Conservation (phyloP, 202 grass and related monocot species). For the Digitaria exilis region DNA sequence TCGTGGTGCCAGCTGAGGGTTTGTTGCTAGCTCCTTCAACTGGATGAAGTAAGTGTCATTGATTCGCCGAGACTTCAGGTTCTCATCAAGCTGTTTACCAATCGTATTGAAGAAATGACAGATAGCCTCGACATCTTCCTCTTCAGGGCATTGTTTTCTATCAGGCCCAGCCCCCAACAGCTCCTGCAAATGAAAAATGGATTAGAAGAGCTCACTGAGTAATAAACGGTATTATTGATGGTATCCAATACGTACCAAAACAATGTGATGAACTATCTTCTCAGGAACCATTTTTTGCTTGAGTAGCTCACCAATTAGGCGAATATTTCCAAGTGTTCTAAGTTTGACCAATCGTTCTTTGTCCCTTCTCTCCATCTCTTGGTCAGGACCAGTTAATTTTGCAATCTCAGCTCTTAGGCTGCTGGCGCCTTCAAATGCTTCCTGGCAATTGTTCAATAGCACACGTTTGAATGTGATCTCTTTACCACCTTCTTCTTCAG, state of each 20-base stretch:
- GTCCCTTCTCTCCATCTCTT: conserved; percentile 73
- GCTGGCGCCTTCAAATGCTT: conserved; percentile 81
- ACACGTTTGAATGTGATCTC: conserved; percentile 81
- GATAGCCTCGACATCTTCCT: conserved; percentile 81
- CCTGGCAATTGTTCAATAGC: conserved; percentile 82
- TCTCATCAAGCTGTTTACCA: conserved; percentile 79
- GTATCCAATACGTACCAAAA: conserved; percentile 60
- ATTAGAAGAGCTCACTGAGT: conserved; percentile 25
- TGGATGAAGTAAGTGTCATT: conserved; percentile 81
- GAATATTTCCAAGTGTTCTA: conserved; percentile 92
- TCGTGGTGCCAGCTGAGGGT: conserved; percentile 62
- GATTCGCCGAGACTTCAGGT: conserved; percentile 61
- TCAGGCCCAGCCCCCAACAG: conserved; percentile 71
- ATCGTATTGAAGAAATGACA: conserved; percentile 86
- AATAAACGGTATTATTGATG: not conserved
- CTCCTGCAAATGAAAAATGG: conserved; percentile 49
- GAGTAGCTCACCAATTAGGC: conserved; percentile 96
- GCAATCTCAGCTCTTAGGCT: conserved; percentile 57
- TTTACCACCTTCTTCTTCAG: conserved; percentile 77
- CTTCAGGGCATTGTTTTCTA: conserved; percentile 72
- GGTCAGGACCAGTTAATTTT: conserved; percentile 68
- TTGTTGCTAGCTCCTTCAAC: conserved; percentile 60
- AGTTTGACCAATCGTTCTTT: conserved; percentile 73
- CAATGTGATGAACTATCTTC: conserved; percentile 99
- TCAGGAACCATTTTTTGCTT: conserved; percentile 99